Conservation (phyloP, 805 yeast genomes). For the Candida jianshihensis region DNA sequence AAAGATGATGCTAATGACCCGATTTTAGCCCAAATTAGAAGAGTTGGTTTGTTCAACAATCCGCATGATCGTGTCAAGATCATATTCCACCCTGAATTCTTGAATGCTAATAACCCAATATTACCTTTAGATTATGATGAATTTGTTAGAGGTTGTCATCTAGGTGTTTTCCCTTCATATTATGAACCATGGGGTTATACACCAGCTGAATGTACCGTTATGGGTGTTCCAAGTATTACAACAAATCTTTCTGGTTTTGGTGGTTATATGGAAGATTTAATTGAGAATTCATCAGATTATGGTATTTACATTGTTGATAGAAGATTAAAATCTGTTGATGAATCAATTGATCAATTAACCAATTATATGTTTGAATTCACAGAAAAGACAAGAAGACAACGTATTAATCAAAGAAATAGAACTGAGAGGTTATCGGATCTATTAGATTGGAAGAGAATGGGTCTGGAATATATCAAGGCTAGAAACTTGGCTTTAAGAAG, state of each 20-base stretch:
- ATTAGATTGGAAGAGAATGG: slow-evolving; percentile 98
- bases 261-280: slow-evolving; percentile 96
- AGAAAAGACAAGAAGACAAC: slow-evolving; percentile 86
- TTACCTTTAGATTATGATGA: slow-evolving; percentile 93
- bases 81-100: slow-evolving; percentile 95
- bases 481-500: slow-evolving; percentile 85
- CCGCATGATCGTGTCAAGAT: slow-evolving; percentile 90
- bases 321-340: slow-evolving; percentile 86
- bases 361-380: slow-evolving; percentile 87
- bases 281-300: slow-evolving; percentile 89
- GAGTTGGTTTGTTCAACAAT: slow-evolving; percentile 84
- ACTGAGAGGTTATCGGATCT: slow-evolving; percentile 90
- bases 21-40: slow-evolving; percentile 81
- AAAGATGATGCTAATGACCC: slow-evolving; percentile 88
- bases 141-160: slow-evolving; percentile 94
- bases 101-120: slow-evolving; percentile 91
- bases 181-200: slow-evolving; percentile 99
- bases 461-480: slow-evolving; percentile 91
- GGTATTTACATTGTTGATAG: slow-evolving; percentile 97
- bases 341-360: slow-evolving; percentile 83
- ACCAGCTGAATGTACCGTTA: slow-evolving; percentile 98
- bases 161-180: slow-evolving; percentile 97
- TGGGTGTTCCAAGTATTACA: slow-evolving; percentile 98
- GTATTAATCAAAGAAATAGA: slow-evolving; percentile 96
- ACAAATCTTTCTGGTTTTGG: slow-evolving; percentile 96